These are phyloP conservation scores for Akebia trifoliata DNA, from an alignment of 164 flowering plant genomes.

Conservation along the genomic window DNA sequence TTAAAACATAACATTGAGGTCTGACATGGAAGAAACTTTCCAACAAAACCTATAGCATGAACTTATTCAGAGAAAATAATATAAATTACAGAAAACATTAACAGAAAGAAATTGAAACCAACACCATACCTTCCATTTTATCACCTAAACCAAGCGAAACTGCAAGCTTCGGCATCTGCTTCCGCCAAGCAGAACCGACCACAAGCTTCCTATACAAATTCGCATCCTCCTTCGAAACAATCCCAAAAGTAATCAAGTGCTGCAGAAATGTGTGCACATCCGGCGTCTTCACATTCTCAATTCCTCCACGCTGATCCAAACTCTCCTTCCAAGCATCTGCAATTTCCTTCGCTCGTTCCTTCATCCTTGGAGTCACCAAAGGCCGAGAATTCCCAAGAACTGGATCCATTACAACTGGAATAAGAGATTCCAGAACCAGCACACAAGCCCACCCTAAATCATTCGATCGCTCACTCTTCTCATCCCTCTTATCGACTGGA, in stretches of 20 bases:
- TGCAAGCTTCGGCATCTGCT: constrained; percentile 99
- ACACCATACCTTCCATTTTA: constrained; percentile 73
- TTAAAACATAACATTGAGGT: no score
- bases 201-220: constrained; percentile 75
- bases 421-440: constrained; percentile 67
- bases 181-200: constrained; percentile 92
- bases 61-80: not conserved
- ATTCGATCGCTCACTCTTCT: constrained; percentile 33
- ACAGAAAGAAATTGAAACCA: not conserved
- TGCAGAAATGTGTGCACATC: constrained; percentile 94
- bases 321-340: constrained; percentile 87
- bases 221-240: constrained; percentile 69
- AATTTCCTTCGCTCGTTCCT: constrained; percentile 60
- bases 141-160: constrained; percentile 80
- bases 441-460: constrained; percentile 99
- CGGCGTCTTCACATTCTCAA: constrained; percentile 90
- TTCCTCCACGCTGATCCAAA: constrained; percentile 84
- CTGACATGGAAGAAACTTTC: no score
- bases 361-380: constrained; percentile 77
- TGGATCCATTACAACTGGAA: constrained; percentile 84
- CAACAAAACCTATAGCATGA: not conserved
- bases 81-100: not conserved
- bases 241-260: constrained; percentile 86
- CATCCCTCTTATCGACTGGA: constrained; percentile 72
- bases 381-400: constrained; percentile 70